phyloP scores from a whole-genome alignment of 768 basidiomycete species.

The Boletus fagicola region DNA sequence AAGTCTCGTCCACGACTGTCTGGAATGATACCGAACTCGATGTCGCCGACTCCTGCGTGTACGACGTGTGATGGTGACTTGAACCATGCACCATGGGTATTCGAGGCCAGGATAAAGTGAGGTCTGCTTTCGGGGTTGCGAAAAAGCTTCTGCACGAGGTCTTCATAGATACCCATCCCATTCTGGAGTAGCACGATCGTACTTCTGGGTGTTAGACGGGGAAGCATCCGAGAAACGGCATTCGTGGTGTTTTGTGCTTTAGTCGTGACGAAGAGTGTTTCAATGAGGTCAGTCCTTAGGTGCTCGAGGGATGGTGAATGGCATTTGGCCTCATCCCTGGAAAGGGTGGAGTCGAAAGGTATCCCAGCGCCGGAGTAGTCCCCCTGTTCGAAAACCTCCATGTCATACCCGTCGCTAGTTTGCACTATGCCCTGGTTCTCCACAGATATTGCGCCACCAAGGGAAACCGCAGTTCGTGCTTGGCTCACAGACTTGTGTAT shows the following conservation, averaged over 20 bases:
- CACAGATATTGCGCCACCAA: slow-evolving; percentile 42
- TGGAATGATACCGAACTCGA: slow-evolving; percentile 79
- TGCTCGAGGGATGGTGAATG: slow-evolving; percentile 15
- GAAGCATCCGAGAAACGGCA: slow-evolving; percentile 57
- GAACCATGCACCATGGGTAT: slow-evolving; percentile 74
- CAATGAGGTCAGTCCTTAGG: slow-evolving; percentile 44
- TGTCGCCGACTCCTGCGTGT: slow-evolving; percentile 65
- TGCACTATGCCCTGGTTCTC: slow-evolving; percentile 48
- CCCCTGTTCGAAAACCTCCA: slow-evolving; percentile 45
- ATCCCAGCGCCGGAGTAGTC: slow-evolving; percentile 24
- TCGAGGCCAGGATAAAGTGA: slow-evolving; percentile 80
- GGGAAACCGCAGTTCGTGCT: slow-evolving; percentile 34
- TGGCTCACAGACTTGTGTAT: slow-evolving; percentile 56
- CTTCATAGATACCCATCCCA: slow-evolving; percentile 90
- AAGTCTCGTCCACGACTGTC: slow-evolving; percentile 63
- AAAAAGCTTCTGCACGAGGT: slow-evolving; percentile 64
- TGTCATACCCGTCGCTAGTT: slow-evolving; percentile 44
- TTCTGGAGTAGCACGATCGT: slow-evolving; percentile 94
- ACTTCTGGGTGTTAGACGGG: slow-evolving; percentile 60
- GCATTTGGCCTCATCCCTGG: slow-evolving; percentile 12
- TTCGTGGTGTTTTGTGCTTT: slow-evolving; percentile 68
- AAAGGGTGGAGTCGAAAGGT: slow-evolving; percentile 15
- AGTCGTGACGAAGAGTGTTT: slow-evolving; percentile 78
- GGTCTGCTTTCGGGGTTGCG: slow-evolving; percentile 72
- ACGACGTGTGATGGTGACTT: slow-evolving; percentile 54